Base-by-base conservation (phyloP, 1,284 basidiomycete species). In the Apiotrichum sp. region DNA sequence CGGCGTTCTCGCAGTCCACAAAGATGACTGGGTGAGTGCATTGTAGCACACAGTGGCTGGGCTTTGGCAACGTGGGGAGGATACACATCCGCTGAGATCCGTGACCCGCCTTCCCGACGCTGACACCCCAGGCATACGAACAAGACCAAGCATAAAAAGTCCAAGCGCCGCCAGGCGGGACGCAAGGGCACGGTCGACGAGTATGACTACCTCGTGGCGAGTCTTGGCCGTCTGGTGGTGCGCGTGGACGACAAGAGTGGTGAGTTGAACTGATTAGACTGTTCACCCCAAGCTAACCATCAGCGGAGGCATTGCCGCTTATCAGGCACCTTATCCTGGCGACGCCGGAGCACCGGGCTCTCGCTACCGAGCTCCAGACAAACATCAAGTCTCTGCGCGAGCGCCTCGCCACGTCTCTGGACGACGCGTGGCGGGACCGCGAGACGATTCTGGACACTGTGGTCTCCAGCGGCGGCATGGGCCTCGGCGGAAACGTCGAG, bases 181-280 rank as follows among this genome's bases (percentile, higher is more conserved):
- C 80, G 88, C 56, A 98, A 96, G 73, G 96, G 96, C 1, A 96
- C 92, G 0, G 86, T 96, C 0, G 93, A 96, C 69, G 96, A 99
- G 74, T 93, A 98, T 77, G 90, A 93, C 69, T 98, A 99, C 68
- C 82, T 98, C 4, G 82, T 98, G 47, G 85, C 82, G 47, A 91
- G 88, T 4, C 74, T 97, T 48, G 82, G 83, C 1, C 90, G 95
- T 66, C 80, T 97, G 5, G 82, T 85, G 7, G 53, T 60, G 4
- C 62, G 75, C 3, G 68, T 73, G 1, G 73, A 75, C 49, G 75
- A 76, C 53, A 77, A 76, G 68, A 71, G 66, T 38, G 62, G 22
- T 22, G 22, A 22, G 22, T 22, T 22, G 22, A 22, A 22, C 22
- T 22, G 22, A 22, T 22, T 22, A 22, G 22, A 22, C 22, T 22